A percentile compares a stretch with the other conserved stretches of the same genome.
Conservation (phyloP, 805 yeast species). For the Spathaspora passalidarum region DNA sequence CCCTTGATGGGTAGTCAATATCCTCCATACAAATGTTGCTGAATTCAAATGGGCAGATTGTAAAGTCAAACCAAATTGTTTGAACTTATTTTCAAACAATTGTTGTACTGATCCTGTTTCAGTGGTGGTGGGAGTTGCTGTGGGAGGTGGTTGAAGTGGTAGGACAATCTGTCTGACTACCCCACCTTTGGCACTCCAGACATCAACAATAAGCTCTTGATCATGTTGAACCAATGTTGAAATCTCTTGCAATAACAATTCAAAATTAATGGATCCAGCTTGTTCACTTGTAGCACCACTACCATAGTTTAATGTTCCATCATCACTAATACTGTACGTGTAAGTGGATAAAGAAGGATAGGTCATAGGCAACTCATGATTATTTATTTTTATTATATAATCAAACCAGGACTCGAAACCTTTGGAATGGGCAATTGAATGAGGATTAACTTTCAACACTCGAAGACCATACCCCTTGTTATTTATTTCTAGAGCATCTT, state of each 20-base stretch:
- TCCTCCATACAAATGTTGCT: slow-evolving; percentile 85
- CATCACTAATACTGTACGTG: slow-evolving; percentile 35
- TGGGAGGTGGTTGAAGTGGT: slow-evolving; percentile 17
- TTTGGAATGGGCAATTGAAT: slow-evolving; percentile 28
- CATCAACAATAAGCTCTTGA: slow-evolving; percentile 49
- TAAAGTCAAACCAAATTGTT: slow-evolving; percentile 59
- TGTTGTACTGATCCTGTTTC: background rate
- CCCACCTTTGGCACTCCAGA: slow-evolving; percentile 91
- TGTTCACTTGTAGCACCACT: slow-evolving; percentile 28
- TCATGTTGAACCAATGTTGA: slow-evolving; percentile 26
- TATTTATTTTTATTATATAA: slow-evolving; percentile 76
- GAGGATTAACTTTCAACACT: slow-evolving; percentile 36
- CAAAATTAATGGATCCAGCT: slow-evolving; percentile 39
- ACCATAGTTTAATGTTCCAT: slow-evolving; percentile 39
- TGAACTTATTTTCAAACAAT: slow-evolving; percentile 34
- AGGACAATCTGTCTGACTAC: slow-evolving; percentile 30
- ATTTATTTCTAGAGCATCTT: slow-evolving; percentile 26
- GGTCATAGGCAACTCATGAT: slow-evolving; percentile 52
- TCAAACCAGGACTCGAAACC: slow-evolving; percentile 84
- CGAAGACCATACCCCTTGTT: slow-evolving; percentile 42
- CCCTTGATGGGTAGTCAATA: slow-evolving; percentile 65
- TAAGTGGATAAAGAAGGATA: slow-evolving; percentile 25
- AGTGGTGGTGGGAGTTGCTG: background rate
- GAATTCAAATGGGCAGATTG: slow-evolving; percentile 76
- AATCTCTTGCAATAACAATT: slow-evolving; percentile 42